Evolutionary conservation across 2,329 filamentous ascomycete species (phyloP), one percentile per base, ranked within the genome.

Genomic region (Chaetomium olivaceum): DNA sequence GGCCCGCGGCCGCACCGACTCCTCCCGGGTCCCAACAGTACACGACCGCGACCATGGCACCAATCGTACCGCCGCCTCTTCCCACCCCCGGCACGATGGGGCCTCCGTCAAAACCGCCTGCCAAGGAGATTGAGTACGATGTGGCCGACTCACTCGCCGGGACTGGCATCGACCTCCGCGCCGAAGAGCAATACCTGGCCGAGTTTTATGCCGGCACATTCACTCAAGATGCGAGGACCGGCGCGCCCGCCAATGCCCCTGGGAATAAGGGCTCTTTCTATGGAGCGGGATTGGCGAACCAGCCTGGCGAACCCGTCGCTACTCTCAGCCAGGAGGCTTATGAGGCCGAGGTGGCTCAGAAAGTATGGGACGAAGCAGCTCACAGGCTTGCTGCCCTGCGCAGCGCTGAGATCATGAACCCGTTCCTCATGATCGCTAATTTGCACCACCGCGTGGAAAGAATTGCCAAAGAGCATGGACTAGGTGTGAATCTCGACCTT

Each of bases 161-260:
- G 21, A 94, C 92, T 19, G 93, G 92, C 58, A 92, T 97, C 69
- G 91, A 97, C 79, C 79, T 97, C 56, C 88, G 90, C 65, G 92
- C 92, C 69, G 93, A 97, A 76, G 92, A 96, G 74, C 91, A 93
- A 71, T 91, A 88, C 70, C 83, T 95, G 76, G 89, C 91, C 54
- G 88, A 87, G 66, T 81, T 87, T 64, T 89, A 88, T 74, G 84
- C 86, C 54, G 77, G 81, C 62, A 73, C 76, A 62, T 78, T 75
- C 61, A 70, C 72, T 27, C 72, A 76, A 61, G 80, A 87, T 71
- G 77, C 82, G 60, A 77, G 83, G 73, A 81, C 83, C 56, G 80
- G 88, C 16, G 85, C 85, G 67, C 79, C 80, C 16, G 79, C 86
- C 25, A 85, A 89, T 67, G 79, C 82, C 8, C 78, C 86, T 1